phyloP scores from a whole-genome alignment of 306 rosid genomes.

The Cucumis hystrix region DNA sequence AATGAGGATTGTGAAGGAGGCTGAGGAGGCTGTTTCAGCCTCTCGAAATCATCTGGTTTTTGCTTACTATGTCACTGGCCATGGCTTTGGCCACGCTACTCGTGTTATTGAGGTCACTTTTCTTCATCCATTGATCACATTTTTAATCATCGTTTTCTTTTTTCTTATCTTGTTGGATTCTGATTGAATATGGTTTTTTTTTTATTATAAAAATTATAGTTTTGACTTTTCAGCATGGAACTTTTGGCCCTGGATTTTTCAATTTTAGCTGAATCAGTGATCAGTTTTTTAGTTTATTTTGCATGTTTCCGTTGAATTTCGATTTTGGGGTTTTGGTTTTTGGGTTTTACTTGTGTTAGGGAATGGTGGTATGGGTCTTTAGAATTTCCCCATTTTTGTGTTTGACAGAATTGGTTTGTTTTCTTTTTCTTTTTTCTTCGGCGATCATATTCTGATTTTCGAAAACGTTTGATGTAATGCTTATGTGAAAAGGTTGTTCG shows the following conservation, averaged over 20 bases:
- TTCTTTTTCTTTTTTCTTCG: neutral
- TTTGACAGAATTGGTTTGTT: neutral
- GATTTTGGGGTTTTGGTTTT: neutral
- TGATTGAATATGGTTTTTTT: neutral
- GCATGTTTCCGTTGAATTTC: neutral
- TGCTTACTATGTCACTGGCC: conserved; percentile 92
- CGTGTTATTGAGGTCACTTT: conserved; percentile 78
- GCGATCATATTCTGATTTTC: neutral
- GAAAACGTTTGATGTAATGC: neutral
- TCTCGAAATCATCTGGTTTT: conserved; percentile 74
- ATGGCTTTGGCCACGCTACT: conserved; percentile 97
- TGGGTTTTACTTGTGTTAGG: neutral
- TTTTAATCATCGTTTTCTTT: neutral
- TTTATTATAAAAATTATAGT: neutral
- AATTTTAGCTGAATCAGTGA: neutral
- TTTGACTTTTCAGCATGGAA: neutral
- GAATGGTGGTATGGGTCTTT: neutral
- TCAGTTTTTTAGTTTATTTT: neutral
- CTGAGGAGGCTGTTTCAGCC: conserved; percentile 64
- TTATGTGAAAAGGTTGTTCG: conserved; percentile 49
- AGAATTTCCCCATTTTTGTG: neutral
- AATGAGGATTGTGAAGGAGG: conserved; percentile 69
- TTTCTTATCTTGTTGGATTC: neutral
- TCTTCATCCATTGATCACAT: neutral
- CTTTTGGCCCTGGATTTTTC: neutral